phyloP scores from a whole-genome alignment of 2,329 filamentous ascomycete genomes.

The Fusarium chuoi region DNA sequence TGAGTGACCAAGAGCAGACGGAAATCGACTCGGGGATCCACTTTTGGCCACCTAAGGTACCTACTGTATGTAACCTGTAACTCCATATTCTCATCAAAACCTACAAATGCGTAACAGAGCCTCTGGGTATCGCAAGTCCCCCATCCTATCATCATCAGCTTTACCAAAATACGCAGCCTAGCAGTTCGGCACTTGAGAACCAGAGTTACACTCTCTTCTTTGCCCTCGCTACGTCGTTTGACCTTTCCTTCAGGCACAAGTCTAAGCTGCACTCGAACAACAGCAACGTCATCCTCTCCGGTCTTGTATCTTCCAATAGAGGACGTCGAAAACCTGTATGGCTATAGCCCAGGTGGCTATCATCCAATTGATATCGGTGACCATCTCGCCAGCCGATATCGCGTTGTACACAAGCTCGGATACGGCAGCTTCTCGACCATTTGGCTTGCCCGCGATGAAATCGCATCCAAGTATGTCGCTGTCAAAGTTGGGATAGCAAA shows the following conservation, averaged over 20 bases:
- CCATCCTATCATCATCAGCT: background rate
- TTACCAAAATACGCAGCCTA: background rate
- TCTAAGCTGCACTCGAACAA: background rate
- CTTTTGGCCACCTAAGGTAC: background rate
- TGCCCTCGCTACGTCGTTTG: no score
- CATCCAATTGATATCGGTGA: slow-evolving; percentile 54
- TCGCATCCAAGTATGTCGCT: slow-evolving; percentile 42
- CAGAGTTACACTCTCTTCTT: background rate
- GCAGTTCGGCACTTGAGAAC: background rate
- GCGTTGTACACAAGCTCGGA: slow-evolving; percentile 45
- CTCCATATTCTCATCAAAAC: background rate
- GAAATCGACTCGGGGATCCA: background rate
- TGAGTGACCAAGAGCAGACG: background rate
- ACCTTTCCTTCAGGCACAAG: no score
- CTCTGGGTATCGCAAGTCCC: no score
- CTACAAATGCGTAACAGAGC: background rate
- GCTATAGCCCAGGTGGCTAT: slow-evolving; percentile 51
- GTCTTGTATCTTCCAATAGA: background rate
- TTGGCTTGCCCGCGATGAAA: slow-evolving; percentile 47
- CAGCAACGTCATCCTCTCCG: background rate
- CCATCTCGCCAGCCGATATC: slow-evolving; percentile 44
- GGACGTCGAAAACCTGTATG: background rate
- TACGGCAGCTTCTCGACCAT: slow-evolving; percentile 46
- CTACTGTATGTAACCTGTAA: background rate
- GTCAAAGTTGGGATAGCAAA: slow-evolving; percentile 47